Evolutionary conservation across 192 early-diverging fungal species (phyloP), one percentile per base, ranked within the genome.

Genomic region (Coemansia sp.): DNA sequence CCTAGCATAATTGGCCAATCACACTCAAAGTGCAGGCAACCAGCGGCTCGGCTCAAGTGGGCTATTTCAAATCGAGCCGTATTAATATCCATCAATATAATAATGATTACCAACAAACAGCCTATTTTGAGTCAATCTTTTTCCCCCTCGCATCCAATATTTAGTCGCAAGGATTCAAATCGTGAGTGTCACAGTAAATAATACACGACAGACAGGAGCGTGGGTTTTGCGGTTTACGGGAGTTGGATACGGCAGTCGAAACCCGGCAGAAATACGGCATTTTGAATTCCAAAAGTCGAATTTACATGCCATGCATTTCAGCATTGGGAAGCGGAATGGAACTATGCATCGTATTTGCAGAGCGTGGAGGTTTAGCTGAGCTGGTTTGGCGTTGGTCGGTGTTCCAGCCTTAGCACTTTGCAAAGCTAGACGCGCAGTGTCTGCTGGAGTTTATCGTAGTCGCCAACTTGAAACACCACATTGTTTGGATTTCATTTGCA

Each of bases 121-220:
- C 5, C 28, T 5, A 31, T 31, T 31, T 31, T 31, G 28, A 31
- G 25, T 2, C 28, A 31, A 31, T 31, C 28, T 31, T 68, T 56
- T 68, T 60, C 52, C 56, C 56, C 57, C 49, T 67, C 65, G 58
- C 58, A 67, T 67, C 65, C 58, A 51, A 60, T 59, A 60, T 59
- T 57, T 58, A 36, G 58, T 67, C 37, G 49, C 66, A 52, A 56
- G 51, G 66, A 60, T 68, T 59, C 38, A 68, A 60, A 60, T 47
- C 42, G 66, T 68, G 66, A 68, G 66, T 68, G 59, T 68, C 58
- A 31, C 28, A 26, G 54, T 20, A 31, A 8, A 3, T 42, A 14
- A n/a, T 42, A n/a, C 14, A n/a, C 15, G 40, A n/a, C 40, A 42
- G 15, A n/a, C 10, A 14, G 40, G 40, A n/a, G 15, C 40, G 40